Evolutionary conservation across 257 asterid genomes (phyloP).

Genomic region (Parsonsia alboflavescens): DNA sequence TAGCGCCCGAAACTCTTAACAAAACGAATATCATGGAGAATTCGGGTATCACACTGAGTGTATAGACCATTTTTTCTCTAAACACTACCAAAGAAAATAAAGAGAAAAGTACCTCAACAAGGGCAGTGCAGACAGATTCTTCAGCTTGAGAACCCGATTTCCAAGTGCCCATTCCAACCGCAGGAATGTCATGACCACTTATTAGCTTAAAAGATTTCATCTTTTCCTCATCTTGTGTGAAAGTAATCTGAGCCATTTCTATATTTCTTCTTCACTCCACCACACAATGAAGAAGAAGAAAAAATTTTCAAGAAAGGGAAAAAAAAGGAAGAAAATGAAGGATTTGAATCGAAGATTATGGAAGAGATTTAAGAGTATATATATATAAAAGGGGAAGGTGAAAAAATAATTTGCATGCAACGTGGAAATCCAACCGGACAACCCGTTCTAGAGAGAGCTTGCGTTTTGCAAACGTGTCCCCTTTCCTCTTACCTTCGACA

Average conservation of each 20-base stretch:
- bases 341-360: not conserved
- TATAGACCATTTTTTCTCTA: too few species aligned
- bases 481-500: not conserved
- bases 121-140: conserved; percentile 43
- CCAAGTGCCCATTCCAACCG: conserved; percentile 74
- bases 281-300: not conserved
- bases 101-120: conserved; percentile 31
- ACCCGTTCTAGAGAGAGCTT: conserved; percentile 6
- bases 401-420: not conserved
- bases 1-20: too few species aligned
- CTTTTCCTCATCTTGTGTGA: conserved; percentile 29
- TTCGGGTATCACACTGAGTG: too few species aligned
- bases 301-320: not conserved
- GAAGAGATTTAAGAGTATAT: not conserved
- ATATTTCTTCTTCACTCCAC: not conserved
- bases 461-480: not conserved
- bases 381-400: not conserved
- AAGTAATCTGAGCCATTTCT: conserved; percentile 53
- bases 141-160: conserved; percentile 33
- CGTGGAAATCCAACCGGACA: not conserved
- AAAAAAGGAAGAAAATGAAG: too few species aligned
- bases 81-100: too few species aligned
- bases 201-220: conserved; percentile 28
- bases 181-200: conserved; percentile 54
- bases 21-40: too few species aligned